Evolutionary conservation across 2,329 filamentous ascomycete species (phyloP), one percentile per base, ranked within the genome.

Genomic region (Diaporthe eres): DNA sequence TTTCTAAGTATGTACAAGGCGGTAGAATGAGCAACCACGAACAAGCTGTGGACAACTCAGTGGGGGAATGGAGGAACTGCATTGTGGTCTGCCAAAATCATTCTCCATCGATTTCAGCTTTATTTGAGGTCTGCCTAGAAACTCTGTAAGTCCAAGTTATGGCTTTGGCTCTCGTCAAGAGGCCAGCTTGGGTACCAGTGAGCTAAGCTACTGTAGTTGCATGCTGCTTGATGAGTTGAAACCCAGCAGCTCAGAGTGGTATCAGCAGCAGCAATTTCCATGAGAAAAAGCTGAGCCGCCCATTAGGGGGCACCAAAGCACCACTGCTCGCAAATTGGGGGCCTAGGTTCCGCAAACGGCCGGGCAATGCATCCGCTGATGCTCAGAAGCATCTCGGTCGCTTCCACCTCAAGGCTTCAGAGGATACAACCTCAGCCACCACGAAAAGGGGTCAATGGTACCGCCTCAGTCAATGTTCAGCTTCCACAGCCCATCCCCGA

Each of bases 401-500:
- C 34, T 19, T n/a, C 67, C 22, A 17, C 5, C 22, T 44, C 42
- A 22, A 22, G 22, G 49, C 28, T 15, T 13, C 10, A n/a, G 47
- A 70, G 65, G 49, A 22, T 13, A 42, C 49, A 12, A 13, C 65
- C 47, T 25, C 65, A 4, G 8, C 34, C 22, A 42, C 34, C 34
- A 55, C 49, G n/a, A 39, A 19, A n/a, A 55, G 13, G 15, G 22
- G 39, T 42, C 47, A 44, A 53, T 2, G 13, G n/a, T 31, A 7
- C 19, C 70, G 8, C 47, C 55, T 78, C 83, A 90, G n/a, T 90
- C 88, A 28, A 87, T 83, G 34, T 79, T 82, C 77, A 98, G 83
- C 80, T 89, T 94, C 97, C 97, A 99, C 80, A 99, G 86, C 25
- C 96, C 97, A 87, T 99, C 97, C 0, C 97, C 97, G 72, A 98